Base-by-base conservation (phyloP, 176 grass and related monocot genomes). In the Oryza glumipatula region DNA sequence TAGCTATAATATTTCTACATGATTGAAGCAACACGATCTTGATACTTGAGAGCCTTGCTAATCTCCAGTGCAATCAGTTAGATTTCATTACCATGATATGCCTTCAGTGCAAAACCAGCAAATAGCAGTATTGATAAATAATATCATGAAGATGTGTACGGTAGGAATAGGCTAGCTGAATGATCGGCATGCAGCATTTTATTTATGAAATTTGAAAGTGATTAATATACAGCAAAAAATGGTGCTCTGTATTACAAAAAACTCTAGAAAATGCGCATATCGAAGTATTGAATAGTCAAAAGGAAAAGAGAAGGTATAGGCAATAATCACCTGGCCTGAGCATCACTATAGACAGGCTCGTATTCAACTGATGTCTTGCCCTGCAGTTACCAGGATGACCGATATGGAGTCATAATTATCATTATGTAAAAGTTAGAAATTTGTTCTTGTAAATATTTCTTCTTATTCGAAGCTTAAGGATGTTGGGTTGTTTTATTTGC, bases 321-420 rank as follows among this genome's bases (percentile, higher is more conserved):
- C n/a, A 82, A 73, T 73, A 88, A 75, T 93, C 63, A 98, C 95
- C 91, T 95, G 67, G 93, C 89, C 86, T 86, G 70, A 44, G 82
- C 82, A 90, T 95, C 95, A 88, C 93, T 98, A 65, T 94, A 94
- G 39, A 94, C 85, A 80, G 95, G 88, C 73, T 95, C 82, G 30
- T 82, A 98, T 63, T 80, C 69, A 64, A 95, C 80, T 51, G 85
- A 88, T 65, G 91, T 92, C 74, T 92, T 98, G 22, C 86, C 91
- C 95, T 95, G 85, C 63, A 89, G 79, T n/a, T 61, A 86, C 51
- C 58, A 88, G 71, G 26, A 76, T 54, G 65, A 47, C 13, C 63
- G 47, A 33, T 43, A 70, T 49, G 24, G 78, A 54, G 26, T 75
- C 81, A 88, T 19, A 78, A 45, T 68, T 44, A 89, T 41, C 52